Conservation (phyloP, 192 early-diverging fungal species). For the Entomortierella parvispora region DNA sequence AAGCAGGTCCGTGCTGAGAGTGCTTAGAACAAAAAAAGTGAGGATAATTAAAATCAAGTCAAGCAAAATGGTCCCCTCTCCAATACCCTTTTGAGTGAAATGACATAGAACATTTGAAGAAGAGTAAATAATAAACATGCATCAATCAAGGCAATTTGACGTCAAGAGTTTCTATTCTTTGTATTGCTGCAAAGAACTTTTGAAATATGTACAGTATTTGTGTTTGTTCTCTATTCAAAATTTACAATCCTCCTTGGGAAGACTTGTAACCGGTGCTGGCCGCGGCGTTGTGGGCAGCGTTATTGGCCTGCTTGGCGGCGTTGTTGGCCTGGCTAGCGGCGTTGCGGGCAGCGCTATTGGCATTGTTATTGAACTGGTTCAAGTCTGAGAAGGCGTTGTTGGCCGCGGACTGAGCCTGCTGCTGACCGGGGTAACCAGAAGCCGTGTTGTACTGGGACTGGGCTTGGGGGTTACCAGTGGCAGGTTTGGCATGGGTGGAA, state of each 20-base stretch:
- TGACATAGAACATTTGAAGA: constrained; percentile 44
- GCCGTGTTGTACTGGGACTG: not conserved
- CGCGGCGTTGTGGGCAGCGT: not conserved
- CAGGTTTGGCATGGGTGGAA: not conserved
- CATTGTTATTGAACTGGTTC: constrained; percentile 26
- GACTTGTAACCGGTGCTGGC: constrained; percentile 13
- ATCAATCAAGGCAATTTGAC: too few species aligned
- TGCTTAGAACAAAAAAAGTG: constrained; percentile 18
- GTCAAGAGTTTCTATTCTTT: not conserved
- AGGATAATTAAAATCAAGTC: constrained; percentile 14
- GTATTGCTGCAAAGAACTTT: not conserved
- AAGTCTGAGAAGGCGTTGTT: constrained; percentile 26
- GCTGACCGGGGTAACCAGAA: too few species aligned
- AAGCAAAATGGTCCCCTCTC: not conserved
- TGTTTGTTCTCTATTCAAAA: too few species aligned
- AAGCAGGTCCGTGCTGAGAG: constrained; percentile 58
- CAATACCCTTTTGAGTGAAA: constrained; percentile 6
- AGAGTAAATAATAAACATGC: constrained; percentile 11
- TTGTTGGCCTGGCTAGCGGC: not conserved
- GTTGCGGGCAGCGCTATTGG: not conserved
- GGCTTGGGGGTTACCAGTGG: not conserved
- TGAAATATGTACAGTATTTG: not conserved
- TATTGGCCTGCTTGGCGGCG: not conserved
- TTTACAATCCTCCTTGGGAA: constrained; percentile 12
- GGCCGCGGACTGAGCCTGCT: not conserved